Evolutionary conservation across 768 basidiomycete genomes (phyloP), one percentile per base, ranked within the genome.

Genomic region (Brasilioporus rufonigricans): DNA sequence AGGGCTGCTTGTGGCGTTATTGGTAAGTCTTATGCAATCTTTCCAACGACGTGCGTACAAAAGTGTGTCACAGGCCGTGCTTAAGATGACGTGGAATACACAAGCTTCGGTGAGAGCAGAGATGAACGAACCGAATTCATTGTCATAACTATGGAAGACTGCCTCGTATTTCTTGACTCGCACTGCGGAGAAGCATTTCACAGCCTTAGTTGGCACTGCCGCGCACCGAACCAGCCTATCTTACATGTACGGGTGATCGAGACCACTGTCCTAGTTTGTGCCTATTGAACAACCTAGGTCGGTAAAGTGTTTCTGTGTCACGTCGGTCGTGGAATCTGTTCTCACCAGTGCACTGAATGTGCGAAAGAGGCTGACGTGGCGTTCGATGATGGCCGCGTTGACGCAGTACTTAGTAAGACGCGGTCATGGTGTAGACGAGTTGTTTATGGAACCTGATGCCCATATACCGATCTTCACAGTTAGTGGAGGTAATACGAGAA

Each of bases 1-100:
- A 77, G 89, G 53, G 79, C 82, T n/a, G 90, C 91, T 13, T 93
- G 91, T 64, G 91, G 90, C 61, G 82, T 92, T 48, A 88, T 92
- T 60, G 89, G 87, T 82, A 67, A 52, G 69, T 55, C 51, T 44
- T 45, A 49, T 40, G 35, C 54, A 40, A 36, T 52, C 44, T 21
- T 24, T 21, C 10, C 35, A 12, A 60, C 33, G 31, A 53, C 44
- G 43, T 41, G 14, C 14, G 29, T 24, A 21, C 39, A 18, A 60
- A 16, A 23, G 23, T 48, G 26, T 38, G 7, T 40, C 21, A 35
- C 26, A 68, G 67, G 69, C 2, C 70, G 55, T 40, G 50, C 32
- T 33, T 69, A 58, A 44, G 62, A 43, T 48, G 40, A 45, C 5
- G 43, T 43, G 33, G 29, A 41, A 26, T 19, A 26, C 16, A 31